Evolutionary conservation across 169 alveolate species (phyloP), one percentile per base, ranked within the genome.

Genomic region (Babesia bigemina): DNA sequence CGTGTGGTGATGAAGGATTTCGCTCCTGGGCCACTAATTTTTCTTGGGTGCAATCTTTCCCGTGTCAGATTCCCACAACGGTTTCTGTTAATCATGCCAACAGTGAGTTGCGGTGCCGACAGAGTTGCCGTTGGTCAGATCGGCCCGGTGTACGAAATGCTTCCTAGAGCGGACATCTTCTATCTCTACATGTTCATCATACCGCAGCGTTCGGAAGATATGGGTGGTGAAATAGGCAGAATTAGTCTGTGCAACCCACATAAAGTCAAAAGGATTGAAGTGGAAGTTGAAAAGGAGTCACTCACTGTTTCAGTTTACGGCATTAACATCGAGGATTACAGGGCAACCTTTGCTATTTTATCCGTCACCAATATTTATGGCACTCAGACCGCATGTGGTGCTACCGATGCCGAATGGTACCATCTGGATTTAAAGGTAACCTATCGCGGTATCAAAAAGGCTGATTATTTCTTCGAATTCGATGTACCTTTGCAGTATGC

Each of bases 321-420:
- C 4, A 17, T 67, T 7, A 22, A 52, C 36, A 16, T 22, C 13
- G 9, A 14, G 11, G 2, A 12, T 11, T 9, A 19, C 8, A 11
- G 14, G 26, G 26, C 48, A 14, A 44, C n/a, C 17, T 52, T 67
- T 33, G 66, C 66, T 7, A 56, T 67, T 8, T 9, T 67, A 16
- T 67, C 76, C 11, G 65, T 29, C 0, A 50, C 56, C 10, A 52
- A 48, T 4, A 36, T 55, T 19, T 16, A 10, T 9, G 76, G 86
- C n/a, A 59, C 65, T 22, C 22, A 33, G 13, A 33, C 56, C 12
- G 16, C 19, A 12, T 77, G 86, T 55, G 86, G 86, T 28, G 24
- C 21, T 28, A 19, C 39, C 26, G 57, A 56, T 22, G 47, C 72
- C 13, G 73, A 22, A 29, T 77, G 86, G 86, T 29, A 28, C 26